A percentile compares a stretch with the other conserved stretches of the same genome.
phyloP scores from a whole-genome alignment of 2,329 filamentous ascomycete genomes.

The Coniella vitis region DNA sequence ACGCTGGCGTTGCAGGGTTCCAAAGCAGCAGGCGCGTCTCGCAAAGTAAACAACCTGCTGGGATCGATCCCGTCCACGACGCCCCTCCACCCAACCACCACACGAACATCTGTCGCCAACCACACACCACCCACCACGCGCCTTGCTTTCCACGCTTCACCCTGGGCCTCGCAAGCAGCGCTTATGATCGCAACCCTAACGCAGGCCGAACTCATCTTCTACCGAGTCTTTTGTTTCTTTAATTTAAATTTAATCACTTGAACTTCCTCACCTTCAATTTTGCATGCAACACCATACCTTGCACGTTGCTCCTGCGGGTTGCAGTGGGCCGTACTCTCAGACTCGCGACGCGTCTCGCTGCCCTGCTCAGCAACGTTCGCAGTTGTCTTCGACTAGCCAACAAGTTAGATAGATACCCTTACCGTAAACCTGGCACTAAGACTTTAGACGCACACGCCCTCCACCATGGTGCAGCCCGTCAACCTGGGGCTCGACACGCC shows the following conservation, averaged over 20 bases:
- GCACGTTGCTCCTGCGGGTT: slow-evolving; percentile 5
- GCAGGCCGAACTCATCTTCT: slow-evolving; percentile 2
- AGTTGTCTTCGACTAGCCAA: background rate
- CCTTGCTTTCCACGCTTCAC: slow-evolving; percentile 2
- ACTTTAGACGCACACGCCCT: background rate
- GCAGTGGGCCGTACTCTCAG: background rate
- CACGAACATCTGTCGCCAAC: too few relatives aligned
- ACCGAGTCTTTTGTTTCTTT: background rate
- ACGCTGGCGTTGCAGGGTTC: background rate
- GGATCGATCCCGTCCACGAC: background rate
- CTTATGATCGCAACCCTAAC: slow-evolving; percentile 8
- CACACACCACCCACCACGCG: slow-evolving; percentile 7
- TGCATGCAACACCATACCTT: slow-evolving; percentile 5
- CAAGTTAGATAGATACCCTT: background rate
- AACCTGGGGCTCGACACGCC: slow-evolving; percentile 69
- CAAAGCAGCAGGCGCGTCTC: slow-evolving; percentile 12
- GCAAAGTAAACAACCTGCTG: slow-evolving; percentile 12
- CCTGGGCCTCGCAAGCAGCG: slow-evolving; percentile 3
- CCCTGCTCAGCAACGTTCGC: background rate
- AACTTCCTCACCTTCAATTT: slow-evolving; percentile 2
- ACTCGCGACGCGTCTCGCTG: slow-evolving; percentile 6
- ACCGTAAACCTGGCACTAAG: background rate
- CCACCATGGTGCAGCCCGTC: slow-evolving; percentile 58
- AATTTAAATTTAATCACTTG: slow-evolving; percentile 2
- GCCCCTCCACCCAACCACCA: background rate